Conservation (phyloP, 768 basidiomycete species). For the Glaciozyma antarctica region DNA sequence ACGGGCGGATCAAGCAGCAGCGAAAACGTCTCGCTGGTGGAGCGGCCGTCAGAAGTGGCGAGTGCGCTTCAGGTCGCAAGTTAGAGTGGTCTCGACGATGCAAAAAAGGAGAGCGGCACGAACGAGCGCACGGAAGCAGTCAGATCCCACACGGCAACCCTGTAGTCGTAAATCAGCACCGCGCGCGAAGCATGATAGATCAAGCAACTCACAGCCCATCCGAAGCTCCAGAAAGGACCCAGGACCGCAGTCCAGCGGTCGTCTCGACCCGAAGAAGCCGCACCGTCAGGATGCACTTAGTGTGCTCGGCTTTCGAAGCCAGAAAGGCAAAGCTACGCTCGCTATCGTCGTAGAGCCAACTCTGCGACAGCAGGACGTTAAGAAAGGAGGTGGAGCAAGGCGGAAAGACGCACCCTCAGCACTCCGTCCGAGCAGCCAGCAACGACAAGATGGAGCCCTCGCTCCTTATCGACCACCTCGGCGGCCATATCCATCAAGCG, state of each 20-base stretch:
- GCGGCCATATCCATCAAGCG: not conserved
- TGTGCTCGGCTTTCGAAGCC: not conserved
- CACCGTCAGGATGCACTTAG: not conserved
- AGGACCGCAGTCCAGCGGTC: not conserved
- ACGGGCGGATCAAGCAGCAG: not conserved
- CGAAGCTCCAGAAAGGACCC: not conserved
- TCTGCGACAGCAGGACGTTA: not conserved
- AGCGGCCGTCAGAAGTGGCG: not conserved
- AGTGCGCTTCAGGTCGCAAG: not conserved
- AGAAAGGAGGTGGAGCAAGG: not conserved
- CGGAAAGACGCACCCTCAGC: not conserved
- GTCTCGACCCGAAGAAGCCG: not conserved
- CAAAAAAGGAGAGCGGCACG: not conserved
- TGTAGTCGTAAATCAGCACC: not conserved
- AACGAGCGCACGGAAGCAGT: not conserved
- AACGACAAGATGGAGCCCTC: not conserved
- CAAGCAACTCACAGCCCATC: not conserved
- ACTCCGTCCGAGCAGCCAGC: not conserved
- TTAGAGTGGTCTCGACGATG: not conserved
- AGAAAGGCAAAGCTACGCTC: not conserved
- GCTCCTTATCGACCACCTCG: not conserved
- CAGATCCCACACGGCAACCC: not conserved
- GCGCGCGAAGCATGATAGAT: not conserved
- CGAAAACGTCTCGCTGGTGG: not conserved
- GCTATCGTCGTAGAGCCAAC: not conserved